phyloP scores from a whole-genome alignment of 352 stramenopile species.

The Plasmopara muralis region DNA sequence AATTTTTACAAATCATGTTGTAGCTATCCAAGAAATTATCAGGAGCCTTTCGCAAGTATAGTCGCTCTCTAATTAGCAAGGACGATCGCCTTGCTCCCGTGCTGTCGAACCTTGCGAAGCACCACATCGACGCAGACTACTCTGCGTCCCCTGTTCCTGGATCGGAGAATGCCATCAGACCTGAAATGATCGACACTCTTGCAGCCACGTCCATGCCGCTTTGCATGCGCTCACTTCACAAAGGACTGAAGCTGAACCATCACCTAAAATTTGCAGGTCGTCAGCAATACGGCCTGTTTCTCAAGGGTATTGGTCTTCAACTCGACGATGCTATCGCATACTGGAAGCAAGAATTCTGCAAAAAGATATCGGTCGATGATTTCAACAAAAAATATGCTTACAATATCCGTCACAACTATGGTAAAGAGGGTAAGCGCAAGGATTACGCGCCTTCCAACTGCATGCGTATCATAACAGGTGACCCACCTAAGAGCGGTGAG shows the following conservation, averaged over 20 bases:
- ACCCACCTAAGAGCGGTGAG: conserved; percentile 89
- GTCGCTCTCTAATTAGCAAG: conserved; percentile 84
- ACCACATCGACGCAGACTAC: conserved; percentile 93
- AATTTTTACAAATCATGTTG: not conserved
- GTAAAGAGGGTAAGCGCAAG: conserved; percentile 98
- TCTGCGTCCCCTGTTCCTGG: conserved; percentile 33
- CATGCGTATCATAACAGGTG: conserved; percentile 96
- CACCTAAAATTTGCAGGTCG: conserved; percentile 96
- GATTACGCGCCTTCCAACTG: conserved; percentile 96
- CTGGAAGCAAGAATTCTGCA: conserved; percentile 92
- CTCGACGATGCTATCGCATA: conserved; percentile 96
- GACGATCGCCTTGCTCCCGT: conserved; percentile 92
- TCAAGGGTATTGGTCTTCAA: conserved; percentile 95
- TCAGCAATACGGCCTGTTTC: conserved; percentile 97
- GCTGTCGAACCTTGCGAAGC: conserved; percentile 93
- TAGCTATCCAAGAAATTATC: conserved; percentile 89
- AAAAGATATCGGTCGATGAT: conserved; percentile 93
- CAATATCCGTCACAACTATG: conserved; percentile 99
- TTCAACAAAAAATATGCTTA: conserved; percentile 99
- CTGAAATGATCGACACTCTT: conserved; percentile 89
- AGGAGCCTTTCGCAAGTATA: conserved; percentile 83
- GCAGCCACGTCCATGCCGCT: conserved; percentile 92
- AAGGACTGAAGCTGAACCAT: conserved; percentile 90
- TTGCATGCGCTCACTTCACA: conserved; percentile 96
- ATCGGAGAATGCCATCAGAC: conserved; percentile 70